These are phyloP conservation scores for Aquilaria yunnanensis DNA, from an alignment of 345 rosid genomes.

Conservation along the genomic window DNA sequence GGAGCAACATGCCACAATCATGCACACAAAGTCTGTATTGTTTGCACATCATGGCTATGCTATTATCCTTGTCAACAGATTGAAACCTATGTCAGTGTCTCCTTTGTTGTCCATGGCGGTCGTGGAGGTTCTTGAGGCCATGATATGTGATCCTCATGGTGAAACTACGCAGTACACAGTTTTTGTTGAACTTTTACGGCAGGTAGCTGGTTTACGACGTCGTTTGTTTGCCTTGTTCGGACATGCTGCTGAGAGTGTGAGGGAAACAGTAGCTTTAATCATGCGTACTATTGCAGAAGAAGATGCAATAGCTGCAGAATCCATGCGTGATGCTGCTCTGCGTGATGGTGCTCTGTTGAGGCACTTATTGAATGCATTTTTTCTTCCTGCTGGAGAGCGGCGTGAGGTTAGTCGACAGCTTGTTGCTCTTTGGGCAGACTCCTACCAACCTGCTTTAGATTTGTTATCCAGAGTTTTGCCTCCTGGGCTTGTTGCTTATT, in stretches of 20 bases:
- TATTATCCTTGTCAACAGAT: conserved; percentile 74
- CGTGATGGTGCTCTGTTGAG: conserved; percentile 98
- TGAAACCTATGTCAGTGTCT: conserved; percentile 93
- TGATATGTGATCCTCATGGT: conserved; percentile 99
- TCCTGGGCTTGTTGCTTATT: conserved; percentile 99
- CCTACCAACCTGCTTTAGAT: conserved; percentile 93
- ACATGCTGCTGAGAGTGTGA: conserved; percentile 96
- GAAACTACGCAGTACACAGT: conserved; percentile 95
- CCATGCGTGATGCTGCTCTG: conserved; percentile 98
- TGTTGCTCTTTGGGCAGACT: conserved; percentile 99
- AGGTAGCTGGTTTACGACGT: conserved; percentile 92
- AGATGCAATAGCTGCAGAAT: conserved; percentile 99
- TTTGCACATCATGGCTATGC: conserved; percentile 73
- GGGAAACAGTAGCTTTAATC: conserved; percentile 93
- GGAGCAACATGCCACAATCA: conserved; percentile 88
- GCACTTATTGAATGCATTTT: conserved; percentile 91
- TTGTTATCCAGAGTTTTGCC: conserved; percentile 89
- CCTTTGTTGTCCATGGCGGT: conserved; percentile 92
- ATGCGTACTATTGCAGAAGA: conserved; percentile 99
- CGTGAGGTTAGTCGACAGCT: conserved; percentile 97
- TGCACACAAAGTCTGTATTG: conserved; percentile 94
- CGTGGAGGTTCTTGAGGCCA: conserved; percentile 96
- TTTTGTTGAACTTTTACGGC: conserved; percentile 95
- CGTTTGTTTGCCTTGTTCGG: conserved; percentile 97
- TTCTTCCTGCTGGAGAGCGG: conserved; percentile 85